Base-by-base conservation (phyloP, 768 basidiomycete genomes). In the Podaxis sp. region DNA sequence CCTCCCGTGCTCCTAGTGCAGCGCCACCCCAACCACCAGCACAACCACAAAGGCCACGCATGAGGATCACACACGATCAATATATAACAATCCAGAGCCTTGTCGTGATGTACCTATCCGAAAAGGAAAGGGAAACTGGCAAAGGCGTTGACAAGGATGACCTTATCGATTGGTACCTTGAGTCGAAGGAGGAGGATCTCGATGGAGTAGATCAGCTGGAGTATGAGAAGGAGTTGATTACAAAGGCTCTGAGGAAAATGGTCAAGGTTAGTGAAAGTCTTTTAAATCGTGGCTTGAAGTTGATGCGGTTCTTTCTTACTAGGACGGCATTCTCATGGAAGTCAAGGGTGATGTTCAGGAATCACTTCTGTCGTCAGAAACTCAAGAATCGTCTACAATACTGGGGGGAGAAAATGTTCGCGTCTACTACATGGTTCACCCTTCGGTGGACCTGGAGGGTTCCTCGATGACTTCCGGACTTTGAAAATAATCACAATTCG, bases 151-250 rank as follows among this genome's bases (percentile, higher is more conserved):
- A 94, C 67, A 82, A 89, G 48, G 94, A 96, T 65, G 95, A 97
- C 66, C 80, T 99, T 58, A 90, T 96, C 63, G 93, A 96, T 70
- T 96, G 94, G 95, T 98, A 98, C 70, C 82, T 98, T 58, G 97
- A 99, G 76, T 74, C 84, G 64, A 90, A 86, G 71, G 97, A 99
- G 72, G 77, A 79, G 7, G 90, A 94, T 63, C 76, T 98, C 40
- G 83, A 88, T 64, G 87, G 89, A 55, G 82, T 93, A 4, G 93
- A 95, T 57, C 88, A 95, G 67, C 75, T 97, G 16, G 94, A 98
- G 66, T 89, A 90, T 65, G 91, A 98, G 74, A 88, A 88, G 67
- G 93, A 94, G 71, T 79, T 99, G 53, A 85, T 98, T 62, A 85
- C 83, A 42, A 99, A 98, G 75, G 87, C 97, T 68, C 72, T 99